phyloP scores from a whole-genome alignment of 805 yeast genomes.

The Saccharomycopsis oosterbeekiorum region DNA sequence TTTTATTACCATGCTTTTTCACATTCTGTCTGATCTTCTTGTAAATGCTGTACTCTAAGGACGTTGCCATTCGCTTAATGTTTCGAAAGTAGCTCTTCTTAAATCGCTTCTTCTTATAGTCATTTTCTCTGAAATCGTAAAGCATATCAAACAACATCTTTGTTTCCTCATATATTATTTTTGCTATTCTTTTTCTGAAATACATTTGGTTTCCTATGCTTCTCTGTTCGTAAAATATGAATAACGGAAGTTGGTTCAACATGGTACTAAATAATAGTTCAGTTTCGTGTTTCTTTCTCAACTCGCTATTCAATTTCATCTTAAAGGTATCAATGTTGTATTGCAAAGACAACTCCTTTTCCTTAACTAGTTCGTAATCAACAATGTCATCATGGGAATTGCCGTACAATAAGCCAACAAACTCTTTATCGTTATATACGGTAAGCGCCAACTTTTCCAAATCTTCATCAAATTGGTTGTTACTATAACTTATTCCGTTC shows the following conservation, averaged over 20 bases:
- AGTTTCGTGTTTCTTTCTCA: constrained; percentile 11
- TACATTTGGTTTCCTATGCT: constrained; percentile 2
- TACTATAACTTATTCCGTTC: constrained; percentile 18
- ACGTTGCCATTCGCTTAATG: constrained; percentile 3
- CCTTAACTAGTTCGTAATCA: constrained; percentile 6
- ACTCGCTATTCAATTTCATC: constrained; percentile 12
- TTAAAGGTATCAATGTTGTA: constrained; percentile 9
- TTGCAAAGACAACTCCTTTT: constrained; percentile 12
- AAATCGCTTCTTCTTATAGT: constrained; percentile 12
- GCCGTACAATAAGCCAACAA: neutral
- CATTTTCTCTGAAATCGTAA: constrained; percentile 6
- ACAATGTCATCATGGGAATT: constrained; percentile 1
- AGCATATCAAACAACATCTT: constrained; percentile 10
- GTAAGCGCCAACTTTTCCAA: neutral
- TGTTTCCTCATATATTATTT: constrained; percentile 11
- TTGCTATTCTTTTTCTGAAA: constrained; percentile 7
- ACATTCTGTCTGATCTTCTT: constrained; percentile 13
- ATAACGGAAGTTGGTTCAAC: constrained; percentile 9
- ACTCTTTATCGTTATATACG: neutral
- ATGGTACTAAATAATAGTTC: constrained; percentile 13
- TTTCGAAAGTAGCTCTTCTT: constrained; percentile 8
- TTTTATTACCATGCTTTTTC: neutral
- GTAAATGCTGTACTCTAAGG: constrained; percentile 16
- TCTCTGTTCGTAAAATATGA: constrained; percentile 14
- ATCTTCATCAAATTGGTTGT: neutral